These are phyloP conservation scores for Talaromyces atroroseus DNA, from an alignment of 2,329 filamentous ascomycete genomes.

Conservation along the genomic window DNA sequence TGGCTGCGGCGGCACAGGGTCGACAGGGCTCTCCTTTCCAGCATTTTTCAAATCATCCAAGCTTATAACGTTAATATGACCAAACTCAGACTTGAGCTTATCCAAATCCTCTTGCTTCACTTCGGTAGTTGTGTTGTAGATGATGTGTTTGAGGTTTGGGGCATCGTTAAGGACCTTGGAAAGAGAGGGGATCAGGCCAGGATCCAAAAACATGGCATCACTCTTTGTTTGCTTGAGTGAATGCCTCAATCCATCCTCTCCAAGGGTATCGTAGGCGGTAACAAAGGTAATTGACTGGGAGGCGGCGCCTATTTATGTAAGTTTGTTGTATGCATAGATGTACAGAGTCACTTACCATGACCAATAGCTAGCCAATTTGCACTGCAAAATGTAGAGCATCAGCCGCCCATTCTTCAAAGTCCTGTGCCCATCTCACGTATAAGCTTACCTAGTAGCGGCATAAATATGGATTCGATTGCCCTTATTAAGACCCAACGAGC, in stretches of 20 bases:
- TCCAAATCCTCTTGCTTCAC: constrained; percentile 50
- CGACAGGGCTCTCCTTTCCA: constrained; percentile 61
- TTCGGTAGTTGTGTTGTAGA: constrained; percentile 54
- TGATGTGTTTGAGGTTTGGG: constrained; percentile 52
- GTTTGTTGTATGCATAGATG: background rate
- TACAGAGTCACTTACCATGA: constrained; percentile 49
- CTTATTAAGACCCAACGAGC: constrained; percentile 64
- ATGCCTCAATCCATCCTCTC: constrained; percentile 76
- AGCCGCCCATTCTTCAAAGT: constrained; percentile 15
- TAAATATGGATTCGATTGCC: constrained; percentile 73
- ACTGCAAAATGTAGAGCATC: constrained; percentile 40
- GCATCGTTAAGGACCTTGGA: constrained; percentile 50
- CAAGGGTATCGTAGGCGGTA: constrained; percentile 90
- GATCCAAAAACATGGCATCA: constrained; percentile 80
- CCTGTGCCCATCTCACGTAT: background rate
- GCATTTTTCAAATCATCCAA: constrained; percentile 52
- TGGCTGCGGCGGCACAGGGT: constrained; percentile 65
- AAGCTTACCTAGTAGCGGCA: constrained; percentile 67
- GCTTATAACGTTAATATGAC: constrained; percentile 49
- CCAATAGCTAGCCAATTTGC: constrained; percentile 79
- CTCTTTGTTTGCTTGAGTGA: constrained; percentile 77
- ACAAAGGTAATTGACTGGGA: constrained; percentile 89
- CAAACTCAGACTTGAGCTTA: constrained; percentile 49
- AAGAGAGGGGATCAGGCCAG: constrained; percentile 64
- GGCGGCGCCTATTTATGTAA: constrained; percentile 46